These are phyloP conservation scores for Candida stauntonica DNA, from an alignment of 805 yeast genomes.

Conservation along the genomic window DNA sequence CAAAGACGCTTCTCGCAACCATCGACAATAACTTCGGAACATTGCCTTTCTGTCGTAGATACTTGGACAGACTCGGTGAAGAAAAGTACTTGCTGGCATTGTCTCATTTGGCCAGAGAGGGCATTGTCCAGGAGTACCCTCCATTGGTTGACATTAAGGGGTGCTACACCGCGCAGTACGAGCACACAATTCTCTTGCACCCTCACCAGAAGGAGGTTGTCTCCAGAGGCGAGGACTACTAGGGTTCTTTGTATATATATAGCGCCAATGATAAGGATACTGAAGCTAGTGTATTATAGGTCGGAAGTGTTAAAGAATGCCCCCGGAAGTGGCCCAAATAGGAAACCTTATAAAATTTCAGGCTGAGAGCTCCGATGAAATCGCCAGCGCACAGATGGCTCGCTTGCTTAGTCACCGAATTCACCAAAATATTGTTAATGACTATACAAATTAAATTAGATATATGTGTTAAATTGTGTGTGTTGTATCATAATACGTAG, in stretches of 20 bases:
- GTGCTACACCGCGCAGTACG: conserved; percentile 92
- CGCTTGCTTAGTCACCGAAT: too few species aligned
- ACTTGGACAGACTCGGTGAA: conserved; percentile 86
- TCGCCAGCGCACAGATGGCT: too few species aligned
- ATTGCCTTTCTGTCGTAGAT: conserved; percentile 93
- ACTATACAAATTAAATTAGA: too few species aligned
- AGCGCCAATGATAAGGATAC: neutral
- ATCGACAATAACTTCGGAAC: conserved; percentile 88
- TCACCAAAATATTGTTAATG: too few species aligned
- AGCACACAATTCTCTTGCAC: conserved; percentile 87
- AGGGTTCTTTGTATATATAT: neutral
- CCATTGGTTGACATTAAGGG: conserved; percentile 85
- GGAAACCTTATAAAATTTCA: too few species aligned
- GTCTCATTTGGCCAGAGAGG: conserved; percentile 78
- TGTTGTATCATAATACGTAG: too few species aligned
- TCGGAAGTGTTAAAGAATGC: too few species aligned
- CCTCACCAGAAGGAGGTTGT: conserved; percentile 93
- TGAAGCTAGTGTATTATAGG: neutral
- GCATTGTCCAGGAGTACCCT: conserved; percentile 89
- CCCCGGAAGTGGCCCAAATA: too few species aligned
- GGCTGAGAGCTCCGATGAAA: too few species aligned
- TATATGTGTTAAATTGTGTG: too few species aligned
- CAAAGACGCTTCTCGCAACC: conserved; percentile 61
- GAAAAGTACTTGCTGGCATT: conserved; percentile 87
- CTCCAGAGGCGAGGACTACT: conserved; percentile 92